Conservation (phyloP, 148 eudicot genomes). For the Drosera capensis region DNA sequence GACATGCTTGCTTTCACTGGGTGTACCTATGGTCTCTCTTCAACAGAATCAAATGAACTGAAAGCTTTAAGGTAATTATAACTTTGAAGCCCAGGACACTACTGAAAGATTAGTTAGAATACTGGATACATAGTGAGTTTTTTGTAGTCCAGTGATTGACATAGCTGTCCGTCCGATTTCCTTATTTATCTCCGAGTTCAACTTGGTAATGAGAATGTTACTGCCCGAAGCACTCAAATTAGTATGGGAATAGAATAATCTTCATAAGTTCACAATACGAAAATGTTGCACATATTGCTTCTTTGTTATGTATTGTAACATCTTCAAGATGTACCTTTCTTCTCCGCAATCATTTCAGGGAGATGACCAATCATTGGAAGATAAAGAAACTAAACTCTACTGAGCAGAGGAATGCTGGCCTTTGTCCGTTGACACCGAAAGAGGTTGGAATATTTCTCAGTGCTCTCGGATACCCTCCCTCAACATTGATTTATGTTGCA, state of each 20-base stretch:
- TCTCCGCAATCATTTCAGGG: constrained; percentile 22
- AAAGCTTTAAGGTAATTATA: constrained; percentile 51
- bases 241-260: too few relatives aligned
- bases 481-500: constrained; percentile 72
- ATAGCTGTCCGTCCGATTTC: too few relatives aligned
- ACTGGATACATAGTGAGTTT: too few relatives aligned
- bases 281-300: constrained; percentile 3
- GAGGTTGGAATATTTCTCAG: constrained; percentile 80
- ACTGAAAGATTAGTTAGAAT: too few relatives aligned
- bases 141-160: too few relatives aligned
- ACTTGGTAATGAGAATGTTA: too few relatives aligned
- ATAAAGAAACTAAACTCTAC: constrained; percentile 65
- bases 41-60: constrained; percentile 73
- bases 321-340: neutral
- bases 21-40: constrained; percentile 77
- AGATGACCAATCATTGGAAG: constrained; percentile 86
- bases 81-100: too few relatives aligned
- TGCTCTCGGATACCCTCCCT: constrained; percentile 70
- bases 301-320: neutral
- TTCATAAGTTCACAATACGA: too few relatives aligned
- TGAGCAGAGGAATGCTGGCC: constrained; percentile 64
- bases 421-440: constrained; percentile 79
- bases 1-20: constrained; percentile 97
- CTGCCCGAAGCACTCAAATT: too few relatives aligned
- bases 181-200: too few relatives aligned